phyloP scores from a whole-genome alignment of 139 green algal species.

The Coelastrella sp. region DNA sequence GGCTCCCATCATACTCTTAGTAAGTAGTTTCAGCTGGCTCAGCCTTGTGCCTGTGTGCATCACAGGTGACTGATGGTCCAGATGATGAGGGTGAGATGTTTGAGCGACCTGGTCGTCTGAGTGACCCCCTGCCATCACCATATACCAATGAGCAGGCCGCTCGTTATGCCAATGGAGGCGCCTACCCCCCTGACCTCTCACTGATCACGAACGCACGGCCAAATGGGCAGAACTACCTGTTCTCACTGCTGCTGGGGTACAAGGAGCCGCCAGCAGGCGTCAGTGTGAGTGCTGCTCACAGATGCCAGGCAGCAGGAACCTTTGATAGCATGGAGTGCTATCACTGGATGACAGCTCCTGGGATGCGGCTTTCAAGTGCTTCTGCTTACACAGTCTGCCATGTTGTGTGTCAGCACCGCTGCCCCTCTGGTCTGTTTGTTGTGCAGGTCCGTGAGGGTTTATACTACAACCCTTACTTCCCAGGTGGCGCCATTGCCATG shows the following conservation, averaged over 20 bases:
- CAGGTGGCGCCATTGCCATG: slow-evolving; percentile 99
- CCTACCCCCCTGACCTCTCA: slow-evolving; percentile 98
- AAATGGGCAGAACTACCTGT: slow-evolving; percentile 99
- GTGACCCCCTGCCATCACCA: slow-evolving; percentile 89
- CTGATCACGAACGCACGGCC: slow-evolving; percentile 98
- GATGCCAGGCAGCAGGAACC: no score
- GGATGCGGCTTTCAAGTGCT: not conserved
- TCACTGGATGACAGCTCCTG: no score
- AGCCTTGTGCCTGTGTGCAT: not conserved
- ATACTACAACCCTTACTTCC: slow-evolving; percentile 99
- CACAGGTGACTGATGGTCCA: slow-evolving; percentile 89
- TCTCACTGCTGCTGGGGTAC: slow-evolving; percentile 97
- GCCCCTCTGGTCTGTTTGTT: not conserved
- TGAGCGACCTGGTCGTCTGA: slow-evolving; percentile 88
- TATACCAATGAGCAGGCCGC: slow-evolving; percentile 95
- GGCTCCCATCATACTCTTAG: not conserved
- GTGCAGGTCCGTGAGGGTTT: slow-evolving; percentile 92
- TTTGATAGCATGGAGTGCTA: no score
- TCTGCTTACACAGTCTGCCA: not conserved
- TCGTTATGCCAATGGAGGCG: slow-evolving; percentile 96
- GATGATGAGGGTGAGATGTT: slow-evolving; percentile 99
- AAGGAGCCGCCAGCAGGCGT: slow-evolving; percentile 96
- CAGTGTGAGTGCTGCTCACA: slow-evolving; percentile 57
- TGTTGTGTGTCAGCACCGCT: not conserved
- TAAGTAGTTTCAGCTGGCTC: not conserved